Percentiles rank a stretch among this genome's conserved stretches.
These are phyloP conservation scores for Crepidotus sp. DNA, from an alignment of 1,284 basidiomycete species.

Conservation along the genomic window DNA sequence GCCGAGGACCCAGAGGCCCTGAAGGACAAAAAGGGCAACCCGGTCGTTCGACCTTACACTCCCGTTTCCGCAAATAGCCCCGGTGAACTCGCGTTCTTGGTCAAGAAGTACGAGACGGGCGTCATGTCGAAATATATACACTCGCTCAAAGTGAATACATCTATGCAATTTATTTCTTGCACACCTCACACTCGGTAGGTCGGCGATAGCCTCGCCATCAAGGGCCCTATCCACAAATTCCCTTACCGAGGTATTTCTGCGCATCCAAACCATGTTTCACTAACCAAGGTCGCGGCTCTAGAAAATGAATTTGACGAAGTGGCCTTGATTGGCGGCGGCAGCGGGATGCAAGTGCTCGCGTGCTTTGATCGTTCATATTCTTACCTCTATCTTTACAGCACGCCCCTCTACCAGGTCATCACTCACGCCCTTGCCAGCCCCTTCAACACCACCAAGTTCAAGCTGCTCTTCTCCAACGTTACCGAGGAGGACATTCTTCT, in stretches of 20 bases:
- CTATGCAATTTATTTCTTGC: not conserved
- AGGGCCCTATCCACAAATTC: constrained; percentile 85
- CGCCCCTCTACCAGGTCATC: constrained; percentile 72
- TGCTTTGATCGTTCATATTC: constrained; percentile 17
- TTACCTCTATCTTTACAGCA: constrained; percentile 29
- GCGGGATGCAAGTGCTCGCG: constrained; percentile 56
- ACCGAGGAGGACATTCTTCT: constrained; percentile 89
- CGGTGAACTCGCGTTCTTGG: constrained; percentile 73
- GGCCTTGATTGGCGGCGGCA: constrained; percentile 84
- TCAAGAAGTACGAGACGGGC: constrained; percentile 82
- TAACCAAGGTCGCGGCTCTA: constrained; percentile 21
- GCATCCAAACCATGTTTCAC: not conserved
- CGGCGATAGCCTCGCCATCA: constrained; percentile 80
- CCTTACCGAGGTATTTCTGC: constrained; percentile 59
- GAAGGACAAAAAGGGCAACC: constrained; percentile 79
- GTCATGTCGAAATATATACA: constrained; percentile 76
- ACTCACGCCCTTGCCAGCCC: constrained; percentile 64
- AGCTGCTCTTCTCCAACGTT: constrained; percentile 85
- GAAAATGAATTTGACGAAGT: constrained; percentile 83
- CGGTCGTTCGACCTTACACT: constrained; percentile 83
- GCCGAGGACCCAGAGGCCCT: constrained; percentile 50
- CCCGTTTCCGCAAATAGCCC: constrained; percentile 70
- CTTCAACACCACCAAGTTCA: constrained; percentile 91
- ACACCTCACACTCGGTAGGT: constrained; percentile 41
- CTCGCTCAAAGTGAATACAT: constrained; percentile 30